Conservation (phyloP, 768 basidiomycete genomes). For the Collybiopsis confluens region DNA sequence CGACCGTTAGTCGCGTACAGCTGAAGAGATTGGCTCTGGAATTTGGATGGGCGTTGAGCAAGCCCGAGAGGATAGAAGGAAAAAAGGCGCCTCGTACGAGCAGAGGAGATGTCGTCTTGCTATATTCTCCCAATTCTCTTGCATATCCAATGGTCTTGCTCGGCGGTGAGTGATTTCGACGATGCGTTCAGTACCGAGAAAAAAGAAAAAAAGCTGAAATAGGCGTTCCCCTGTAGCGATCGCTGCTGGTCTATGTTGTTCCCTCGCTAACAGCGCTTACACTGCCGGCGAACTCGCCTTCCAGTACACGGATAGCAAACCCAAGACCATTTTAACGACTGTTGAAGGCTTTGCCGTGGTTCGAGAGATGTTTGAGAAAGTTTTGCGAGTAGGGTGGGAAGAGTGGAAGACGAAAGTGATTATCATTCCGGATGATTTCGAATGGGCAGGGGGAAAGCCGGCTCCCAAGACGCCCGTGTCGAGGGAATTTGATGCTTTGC, state of each 20-base stretch:
- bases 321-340: background rate
- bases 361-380: conserved; percentile 45
- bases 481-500: conserved; percentile 24
- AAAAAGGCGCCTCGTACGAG: conserved; percentile 9
- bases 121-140: conserved; percentile 52
- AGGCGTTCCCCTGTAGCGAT: background rate
- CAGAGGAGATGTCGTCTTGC: conserved; percentile 39
- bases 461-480: conserved; percentile 15
- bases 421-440: conserved; percentile 43
- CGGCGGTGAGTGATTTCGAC: conserved; percentile 15
- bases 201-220: too few species aligned
- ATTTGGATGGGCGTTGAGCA: conserved; percentile 42
- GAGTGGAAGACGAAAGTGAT: conserved; percentile 54
- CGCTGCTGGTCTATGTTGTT: background rate
- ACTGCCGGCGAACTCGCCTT: background rate
- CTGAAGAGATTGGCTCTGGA: conserved; percentile 41
- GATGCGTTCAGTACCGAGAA: background rate
- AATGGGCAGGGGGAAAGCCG: conserved; percentile 40
- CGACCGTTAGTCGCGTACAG: conserved; percentile 39
- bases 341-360: conserved; percentile 51
- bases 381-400: conserved; percentile 24
- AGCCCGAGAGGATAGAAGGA: conserved; percentile 20
- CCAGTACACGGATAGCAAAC: background rate
- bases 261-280: background rate
- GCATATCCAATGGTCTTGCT: conserved; percentile 46